Evolutionary conservation across 179 eudicot species (phyloP).

Genomic region (Heliamphora pulchella): DNA sequence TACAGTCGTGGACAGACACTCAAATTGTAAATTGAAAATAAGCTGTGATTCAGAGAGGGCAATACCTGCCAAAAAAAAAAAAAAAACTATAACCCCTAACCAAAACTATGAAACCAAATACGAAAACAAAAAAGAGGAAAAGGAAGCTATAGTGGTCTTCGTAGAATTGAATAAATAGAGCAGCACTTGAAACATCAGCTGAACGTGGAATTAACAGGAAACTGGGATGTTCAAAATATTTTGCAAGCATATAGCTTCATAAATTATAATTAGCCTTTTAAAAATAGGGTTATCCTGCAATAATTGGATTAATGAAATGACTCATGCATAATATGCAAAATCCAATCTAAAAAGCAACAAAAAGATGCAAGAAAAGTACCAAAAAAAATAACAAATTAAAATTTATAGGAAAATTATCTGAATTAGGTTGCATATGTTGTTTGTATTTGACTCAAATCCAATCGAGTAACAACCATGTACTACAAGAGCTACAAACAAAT

Average conservation of each 20-base stretch:
- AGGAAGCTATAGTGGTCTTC: neutral
- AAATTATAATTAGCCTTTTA: too few relatives aligned
- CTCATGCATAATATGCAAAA: neutral
- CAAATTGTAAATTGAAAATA: too few relatives aligned
- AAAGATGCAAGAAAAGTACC: too few relatives aligned
- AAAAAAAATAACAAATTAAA: neutral
- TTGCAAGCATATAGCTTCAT: neutral
- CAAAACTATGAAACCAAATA: neutral
- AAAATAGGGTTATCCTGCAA: conserved; percentile 3
- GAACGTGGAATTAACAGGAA: neutral
- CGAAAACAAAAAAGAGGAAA: neutral
- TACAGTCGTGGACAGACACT: too few relatives aligned
- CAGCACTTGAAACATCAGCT: neutral
- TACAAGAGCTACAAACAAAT: neutral
- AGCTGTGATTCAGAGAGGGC: neutral
- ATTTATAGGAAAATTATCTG: neutral
- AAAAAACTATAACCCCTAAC: neutral
- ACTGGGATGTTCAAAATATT: neutral
- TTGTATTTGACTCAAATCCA: neutral
- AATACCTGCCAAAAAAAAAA: neutral
- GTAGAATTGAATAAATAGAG: neutral
- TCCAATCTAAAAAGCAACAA: neutral
- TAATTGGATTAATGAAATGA: neutral
- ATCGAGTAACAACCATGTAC: neutral
- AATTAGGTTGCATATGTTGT: neutral